Evolutionary conservation across 371 early-diverging fungal species (phyloP).

Genomic region (Syncephalis fuscata): DNA sequence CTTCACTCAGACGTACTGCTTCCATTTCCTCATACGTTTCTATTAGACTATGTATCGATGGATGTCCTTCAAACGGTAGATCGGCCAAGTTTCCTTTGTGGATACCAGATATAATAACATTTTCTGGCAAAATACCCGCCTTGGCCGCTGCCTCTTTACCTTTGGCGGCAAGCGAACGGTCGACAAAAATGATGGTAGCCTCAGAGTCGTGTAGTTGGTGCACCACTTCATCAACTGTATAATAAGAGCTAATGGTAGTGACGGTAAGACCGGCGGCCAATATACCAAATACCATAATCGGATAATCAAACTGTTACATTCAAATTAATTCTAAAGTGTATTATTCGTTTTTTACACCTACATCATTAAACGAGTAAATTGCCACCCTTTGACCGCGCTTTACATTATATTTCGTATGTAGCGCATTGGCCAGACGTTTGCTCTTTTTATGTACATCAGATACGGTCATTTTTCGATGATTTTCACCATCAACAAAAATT

Average conservation of each 20-base stretch:
- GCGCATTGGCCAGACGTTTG: no score
- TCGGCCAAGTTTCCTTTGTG: conserved; percentile 4
- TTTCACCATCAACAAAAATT: no score
- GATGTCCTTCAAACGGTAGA: conserved; percentile 7
- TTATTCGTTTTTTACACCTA: conserved; percentile 10
- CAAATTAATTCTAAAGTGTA: background rate
- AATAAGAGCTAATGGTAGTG: conserved; percentile 56
- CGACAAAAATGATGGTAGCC: conserved; percentile 16
- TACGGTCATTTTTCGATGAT: no score
- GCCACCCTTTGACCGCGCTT: conserved; percentile 39
- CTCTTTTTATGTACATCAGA: no score
- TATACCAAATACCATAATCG: conserved; percentile 25
- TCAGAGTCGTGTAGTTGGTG: conserved; percentile 49
- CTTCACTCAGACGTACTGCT: background rate
- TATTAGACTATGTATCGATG: conserved; percentile 6
- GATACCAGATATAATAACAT: background rate
- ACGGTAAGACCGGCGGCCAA: conserved; percentile 37
- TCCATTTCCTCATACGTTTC: background rate
- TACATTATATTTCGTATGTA: no score
- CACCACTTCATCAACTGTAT: conserved; percentile 56
- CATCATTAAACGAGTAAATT: conserved; percentile 51
- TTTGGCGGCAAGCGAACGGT: background rate
- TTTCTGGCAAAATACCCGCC: conserved; percentile 12
- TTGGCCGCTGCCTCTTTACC: conserved; percentile 15
- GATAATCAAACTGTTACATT: conserved; percentile 15